These are phyloP conservation scores for Rhexocercosporidium sp. DNA, from an alignment of 2,329 filamentous ascomycete genomes.

Conservation along the genomic window DNA sequence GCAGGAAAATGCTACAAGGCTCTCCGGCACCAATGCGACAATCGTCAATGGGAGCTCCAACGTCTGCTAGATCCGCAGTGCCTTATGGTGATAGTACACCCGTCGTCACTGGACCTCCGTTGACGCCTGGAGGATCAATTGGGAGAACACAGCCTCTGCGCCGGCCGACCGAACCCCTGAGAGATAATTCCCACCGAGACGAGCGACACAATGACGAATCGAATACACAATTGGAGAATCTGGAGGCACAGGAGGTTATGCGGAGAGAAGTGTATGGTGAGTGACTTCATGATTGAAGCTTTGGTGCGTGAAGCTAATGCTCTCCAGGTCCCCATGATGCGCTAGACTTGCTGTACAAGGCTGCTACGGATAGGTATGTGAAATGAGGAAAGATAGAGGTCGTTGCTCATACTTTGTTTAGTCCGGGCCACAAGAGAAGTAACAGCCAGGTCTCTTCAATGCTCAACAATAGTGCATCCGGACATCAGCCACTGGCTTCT, in stretches of 20 bases:
- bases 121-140: conserved; percentile 70
- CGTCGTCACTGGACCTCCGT: conserved; percentile 47
- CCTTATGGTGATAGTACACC: conserved; percentile 42
- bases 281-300: background rate
- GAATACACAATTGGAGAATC: conserved; percentile 67
- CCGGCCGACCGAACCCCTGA: conserved; percentile 56
- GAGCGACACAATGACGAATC: conserved; percentile 53
- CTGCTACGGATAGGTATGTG: conserved; percentile 63
- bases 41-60: conserved; percentile 43
- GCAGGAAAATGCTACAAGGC: conserved; percentile 66
- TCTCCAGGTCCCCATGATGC: conserved; percentile 79
- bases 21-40: conserved; percentile 43
- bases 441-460: conserved; percentile 37
- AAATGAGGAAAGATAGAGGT: background rate
- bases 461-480: conserved; percentile 24
- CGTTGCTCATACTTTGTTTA: background rate
- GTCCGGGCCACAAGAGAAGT: conserved; percentile 43
- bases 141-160: conserved; percentile 70
- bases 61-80: conserved; percentile 42
- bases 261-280: conserved; percentile 73
- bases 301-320: background rate
- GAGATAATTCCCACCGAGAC: conserved; percentile 43
- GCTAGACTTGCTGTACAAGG: conserved; percentile 88
- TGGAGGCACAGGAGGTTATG: conserved; percentile 69
- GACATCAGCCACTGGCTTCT: conserved; percentile 27